These are phyloP conservation scores for Saccharomycopsis vini DNA, from an alignment of 805 yeast species.

Conservation along the genomic window DNA sequence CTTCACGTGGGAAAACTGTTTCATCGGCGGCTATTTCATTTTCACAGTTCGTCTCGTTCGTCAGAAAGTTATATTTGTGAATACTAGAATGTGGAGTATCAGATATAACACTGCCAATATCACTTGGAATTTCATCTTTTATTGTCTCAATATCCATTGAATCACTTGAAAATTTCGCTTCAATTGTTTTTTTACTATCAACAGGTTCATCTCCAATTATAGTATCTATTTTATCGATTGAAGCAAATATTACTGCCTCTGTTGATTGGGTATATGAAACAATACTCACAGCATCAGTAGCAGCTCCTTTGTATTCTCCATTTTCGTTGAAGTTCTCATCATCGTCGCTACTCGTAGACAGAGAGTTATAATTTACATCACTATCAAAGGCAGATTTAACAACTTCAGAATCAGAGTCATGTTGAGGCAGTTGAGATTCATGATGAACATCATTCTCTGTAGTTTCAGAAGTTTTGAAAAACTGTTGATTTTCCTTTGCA, in stretches of 20 bases:
- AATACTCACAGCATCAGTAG: too few species aligned
- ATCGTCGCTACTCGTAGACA: constrained; percentile 10
- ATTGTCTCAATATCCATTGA: neutral
- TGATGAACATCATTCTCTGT: neutral
- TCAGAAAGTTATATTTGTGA: neutral
- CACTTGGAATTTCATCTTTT: too few species aligned
- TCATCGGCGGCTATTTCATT: neutral
- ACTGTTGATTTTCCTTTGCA: neutral
- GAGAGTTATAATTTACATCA: constrained; percentile 1
- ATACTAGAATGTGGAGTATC: too few species aligned
- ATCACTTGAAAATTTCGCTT: neutral
- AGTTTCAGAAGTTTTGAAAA: too few species aligned
- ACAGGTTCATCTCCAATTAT: neutral
- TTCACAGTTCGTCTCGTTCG: neutral
- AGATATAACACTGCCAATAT: too few species aligned
- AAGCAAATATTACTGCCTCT: neutral
- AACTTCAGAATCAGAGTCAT: constrained; percentile 6
- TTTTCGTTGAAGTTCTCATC: neutral
- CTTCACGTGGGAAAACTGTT: neutral
- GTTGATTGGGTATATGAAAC: neutral
- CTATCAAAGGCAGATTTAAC: constrained; percentile 4
- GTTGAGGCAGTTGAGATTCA: too few species aligned
- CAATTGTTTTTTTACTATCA: neutral
- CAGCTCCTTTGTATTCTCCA: too few species aligned
- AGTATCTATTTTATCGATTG: too few species aligned